phyloP scores from a whole-genome alignment of 1,284 basidiomycete species.

The Cutaneotrichosporon cavernicola region DNA sequence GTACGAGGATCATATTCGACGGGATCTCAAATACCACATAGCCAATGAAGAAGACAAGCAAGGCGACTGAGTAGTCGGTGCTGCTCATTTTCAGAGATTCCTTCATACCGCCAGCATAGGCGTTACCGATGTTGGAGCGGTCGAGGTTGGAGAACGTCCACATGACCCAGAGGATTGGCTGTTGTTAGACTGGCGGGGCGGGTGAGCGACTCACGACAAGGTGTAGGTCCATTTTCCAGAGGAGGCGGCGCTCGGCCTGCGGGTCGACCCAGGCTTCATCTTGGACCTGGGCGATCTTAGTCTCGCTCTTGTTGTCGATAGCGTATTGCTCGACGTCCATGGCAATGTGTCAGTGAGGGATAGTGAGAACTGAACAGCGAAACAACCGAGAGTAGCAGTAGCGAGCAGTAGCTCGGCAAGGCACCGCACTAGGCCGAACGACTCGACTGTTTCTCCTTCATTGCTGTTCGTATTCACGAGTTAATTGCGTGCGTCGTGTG shows the following conservation, averaged over 20 bases:
- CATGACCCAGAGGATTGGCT: constrained; percentile 29
- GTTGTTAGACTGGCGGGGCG: neutral
- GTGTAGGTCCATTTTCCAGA: constrained; percentile 25
- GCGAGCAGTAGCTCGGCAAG: neutral
- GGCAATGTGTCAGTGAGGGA: neutral
- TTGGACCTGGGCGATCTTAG: neutral
- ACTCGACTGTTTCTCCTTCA: no score
- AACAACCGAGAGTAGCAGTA: neutral
- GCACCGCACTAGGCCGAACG: neutral
- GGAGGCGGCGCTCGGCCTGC: constrained; percentile 17
- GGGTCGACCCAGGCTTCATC: constrained; percentile 9
- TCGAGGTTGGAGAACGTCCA: constrained; percentile 22
- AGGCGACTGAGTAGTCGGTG: constrained; percentile 18
- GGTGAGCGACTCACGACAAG: constrained; percentile 7
- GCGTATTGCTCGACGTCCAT: constrained; percentile 5
- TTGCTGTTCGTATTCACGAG: neutral
- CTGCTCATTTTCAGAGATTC: constrained; percentile 12
- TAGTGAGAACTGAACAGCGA: neutral
- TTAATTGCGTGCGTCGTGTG: no score
- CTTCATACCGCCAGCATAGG: constrained; percentile 26
- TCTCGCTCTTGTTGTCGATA: neutral
- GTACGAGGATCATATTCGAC: constrained; percentile 31
- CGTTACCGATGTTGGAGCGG: constrained; percentile 29
- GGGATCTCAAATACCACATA: constrained; percentile 29
- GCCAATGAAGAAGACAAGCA: constrained; percentile 24